Base-by-base conservation (phyloP, 352 stramenopile species). In the Phytophthora agathidicida region DNA sequence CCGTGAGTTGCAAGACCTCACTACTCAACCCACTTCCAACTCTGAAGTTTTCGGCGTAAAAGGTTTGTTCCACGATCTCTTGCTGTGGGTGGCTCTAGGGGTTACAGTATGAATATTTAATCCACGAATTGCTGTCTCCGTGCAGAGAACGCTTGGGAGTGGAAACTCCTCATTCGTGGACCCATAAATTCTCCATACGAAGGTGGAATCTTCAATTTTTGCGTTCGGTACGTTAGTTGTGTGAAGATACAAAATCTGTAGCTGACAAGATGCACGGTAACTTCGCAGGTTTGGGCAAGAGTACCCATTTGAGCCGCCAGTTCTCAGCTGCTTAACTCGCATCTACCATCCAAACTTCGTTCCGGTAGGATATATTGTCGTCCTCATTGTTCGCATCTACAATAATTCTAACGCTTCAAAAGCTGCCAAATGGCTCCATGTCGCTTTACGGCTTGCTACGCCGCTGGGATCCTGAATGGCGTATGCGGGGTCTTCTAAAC, bases 341-440 rank as follows among this genome's bases (percentile, higher is more conserved):
- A 86, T 90, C 53, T 90, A 88, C 48, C 80, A 90, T 38, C 70
- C 78, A n/a, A 90, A 90, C 52, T 90, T 90, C 39, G 70, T 86
- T 8, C 73, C 78, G 11, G 77, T 88, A 70, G 38, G 44, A n/a
- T 28, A 27, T 41, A 36, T n/a, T n/a, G n/a, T n/a, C n/a, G n/a
- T n/a, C n/a, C n/a, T n/a, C n/a, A n/a, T n/a, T n/a, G n/a, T n/a
- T n/a, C n/a, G n/a, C n/a, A n/a, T n/a, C n/a, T n/a, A 19, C 10
- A 20, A n/a, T 8, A n/a, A n/a, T 38, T 17, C 31, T 28, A 41
- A 33, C 14, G 1, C 32, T 14, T 11, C 27, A 22, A n/a, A 37
- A 88, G 75, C 58, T 90, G 1, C 43, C 85, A 20, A 86, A 90
- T 28, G 75, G 80, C 0, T 71, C 69, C 7, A 86, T 84, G 70